A percentile compares a stretch with the other conserved stretches of the same genome.
phyloP scores from a whole-genome alignment of 1,139 yeast species.

The Pichia sp. region DNA sequence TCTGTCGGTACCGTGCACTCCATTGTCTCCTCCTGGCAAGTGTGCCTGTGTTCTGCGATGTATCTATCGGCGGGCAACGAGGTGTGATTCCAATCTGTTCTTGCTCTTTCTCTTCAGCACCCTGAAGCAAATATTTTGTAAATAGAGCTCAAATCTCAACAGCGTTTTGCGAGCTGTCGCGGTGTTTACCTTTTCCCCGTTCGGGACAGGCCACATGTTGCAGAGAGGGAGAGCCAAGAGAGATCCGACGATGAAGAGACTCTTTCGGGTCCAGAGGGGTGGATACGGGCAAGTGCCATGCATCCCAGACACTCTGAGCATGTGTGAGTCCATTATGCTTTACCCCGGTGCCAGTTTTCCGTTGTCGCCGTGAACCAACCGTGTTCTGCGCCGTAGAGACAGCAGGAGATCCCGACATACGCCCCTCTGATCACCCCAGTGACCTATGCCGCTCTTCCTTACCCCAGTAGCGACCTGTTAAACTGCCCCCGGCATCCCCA shows the following conservation, averaged over 20 bases:
- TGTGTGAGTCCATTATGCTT: no score
- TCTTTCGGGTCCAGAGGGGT: no score
- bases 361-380: no score
- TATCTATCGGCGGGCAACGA: neutral
- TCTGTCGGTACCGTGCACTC: neutral
- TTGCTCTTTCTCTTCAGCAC: neutral
- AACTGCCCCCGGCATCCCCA: neutral
- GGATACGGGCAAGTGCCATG: no score
- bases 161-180: slow-evolving; percentile 6
- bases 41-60: neutral
- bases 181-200: slow-evolving; percentile 16
- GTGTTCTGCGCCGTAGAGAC: no score
- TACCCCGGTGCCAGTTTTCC: no score
- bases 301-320: no score
- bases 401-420: no score
- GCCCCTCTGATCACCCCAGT: no score
- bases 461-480: neutral
- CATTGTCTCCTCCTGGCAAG: neutral
- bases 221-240: neutral
- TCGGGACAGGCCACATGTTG: slow-evolving; percentile 9
- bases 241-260: no score
- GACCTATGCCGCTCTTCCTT: neutral
- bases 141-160: neutral
- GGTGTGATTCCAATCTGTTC: neutral
- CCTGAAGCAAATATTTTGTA: neutral